These are phyloP conservation scores for Hibiscus trionum DNA, from an alignment of 345 rosid genomes.

Conservation along the genomic window DNA sequence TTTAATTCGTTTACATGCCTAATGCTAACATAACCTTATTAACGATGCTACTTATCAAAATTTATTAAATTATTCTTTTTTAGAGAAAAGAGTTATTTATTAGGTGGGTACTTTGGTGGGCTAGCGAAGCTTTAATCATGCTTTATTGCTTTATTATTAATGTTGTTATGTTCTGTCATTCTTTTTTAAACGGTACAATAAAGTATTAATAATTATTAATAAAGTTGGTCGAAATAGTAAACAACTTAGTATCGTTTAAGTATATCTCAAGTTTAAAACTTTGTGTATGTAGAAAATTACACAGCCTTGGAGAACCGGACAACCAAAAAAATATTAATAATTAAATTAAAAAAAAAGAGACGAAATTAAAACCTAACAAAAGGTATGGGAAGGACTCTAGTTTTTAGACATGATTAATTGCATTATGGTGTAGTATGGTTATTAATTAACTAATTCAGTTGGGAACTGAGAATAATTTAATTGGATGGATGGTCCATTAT, in stretches of 20 bases:
- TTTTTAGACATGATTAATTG: background rate
- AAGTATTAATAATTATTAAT: background rate
- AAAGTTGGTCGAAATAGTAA: too few species aligned
- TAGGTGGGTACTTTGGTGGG: background rate
- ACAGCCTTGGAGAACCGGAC: too few species aligned
- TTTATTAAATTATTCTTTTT: too few species aligned
- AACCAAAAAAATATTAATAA: background rate
- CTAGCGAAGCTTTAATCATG: background rate
- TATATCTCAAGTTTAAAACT: fast-evolving
- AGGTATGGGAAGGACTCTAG: background rate
- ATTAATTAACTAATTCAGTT: background rate
- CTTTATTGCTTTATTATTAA: background rate
- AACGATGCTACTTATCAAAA: too few species aligned
- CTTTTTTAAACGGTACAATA: background rate
- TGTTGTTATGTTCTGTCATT: background rate
- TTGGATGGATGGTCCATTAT: background rate
- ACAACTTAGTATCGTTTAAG: too few species aligned
- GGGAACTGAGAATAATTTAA: background rate
- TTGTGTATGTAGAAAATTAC: too few species aligned
- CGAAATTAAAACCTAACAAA: background rate
- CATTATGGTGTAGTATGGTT: background rate
- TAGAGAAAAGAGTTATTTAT: too few species aligned
- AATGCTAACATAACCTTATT: too few species aligned
- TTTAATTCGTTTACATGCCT: too few species aligned
- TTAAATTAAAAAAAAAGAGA: background rate